Percentiles rank a stretch among this genome's conserved stretches.
Conservation (phyloP, 176 grass and related monocot genomes). For the Saccharum spontaneum region DNA sequence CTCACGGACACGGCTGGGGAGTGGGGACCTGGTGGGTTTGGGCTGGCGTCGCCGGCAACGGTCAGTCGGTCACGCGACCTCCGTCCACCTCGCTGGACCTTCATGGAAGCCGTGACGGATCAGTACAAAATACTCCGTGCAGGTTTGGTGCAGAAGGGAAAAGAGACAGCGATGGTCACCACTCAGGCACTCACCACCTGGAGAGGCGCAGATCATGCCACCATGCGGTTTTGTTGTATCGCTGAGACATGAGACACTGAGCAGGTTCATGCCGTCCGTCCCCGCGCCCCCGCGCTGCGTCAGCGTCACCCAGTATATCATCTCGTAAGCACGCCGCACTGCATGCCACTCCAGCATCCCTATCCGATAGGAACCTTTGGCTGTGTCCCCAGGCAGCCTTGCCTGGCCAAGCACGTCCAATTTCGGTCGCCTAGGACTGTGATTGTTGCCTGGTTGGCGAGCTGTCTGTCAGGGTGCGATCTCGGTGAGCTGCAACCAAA, state of each 20-base stretch:
- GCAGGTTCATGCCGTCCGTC: not conserved
- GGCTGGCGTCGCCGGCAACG: not conserved
- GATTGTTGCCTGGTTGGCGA: not conserved
- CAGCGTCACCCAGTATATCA: not conserved
- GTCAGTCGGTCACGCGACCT: not conserved
- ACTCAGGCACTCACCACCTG: not conserved
- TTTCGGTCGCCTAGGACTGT: not conserved
- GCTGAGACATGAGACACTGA: not conserved
- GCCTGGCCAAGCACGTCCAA: too few relatives aligned
- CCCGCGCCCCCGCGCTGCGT: not conserved
- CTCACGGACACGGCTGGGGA: not conserved
- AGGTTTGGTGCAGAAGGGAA: not conserved
- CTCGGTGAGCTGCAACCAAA: not conserved
- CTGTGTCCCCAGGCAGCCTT: too few relatives aligned
- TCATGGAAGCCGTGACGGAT: not conserved
- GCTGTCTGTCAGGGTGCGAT: not conserved
- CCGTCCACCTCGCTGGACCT: not conserved
- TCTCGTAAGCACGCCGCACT: not conserved
- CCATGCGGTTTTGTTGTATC: not conserved
- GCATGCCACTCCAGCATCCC: too few relatives aligned
- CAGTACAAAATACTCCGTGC: not conserved
- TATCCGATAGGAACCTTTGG: not conserved
- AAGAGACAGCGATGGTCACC: not conserved
- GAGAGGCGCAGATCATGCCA: constrained; percentile 30
- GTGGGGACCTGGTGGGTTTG: too few relatives aligned